Percentiles rank a stretch among this genome's conserved stretches.
phyloP scores from a whole-genome alignment of 1,139 yeast genomes.

The Zygosaccharomyces pseudobailii region DNA sequence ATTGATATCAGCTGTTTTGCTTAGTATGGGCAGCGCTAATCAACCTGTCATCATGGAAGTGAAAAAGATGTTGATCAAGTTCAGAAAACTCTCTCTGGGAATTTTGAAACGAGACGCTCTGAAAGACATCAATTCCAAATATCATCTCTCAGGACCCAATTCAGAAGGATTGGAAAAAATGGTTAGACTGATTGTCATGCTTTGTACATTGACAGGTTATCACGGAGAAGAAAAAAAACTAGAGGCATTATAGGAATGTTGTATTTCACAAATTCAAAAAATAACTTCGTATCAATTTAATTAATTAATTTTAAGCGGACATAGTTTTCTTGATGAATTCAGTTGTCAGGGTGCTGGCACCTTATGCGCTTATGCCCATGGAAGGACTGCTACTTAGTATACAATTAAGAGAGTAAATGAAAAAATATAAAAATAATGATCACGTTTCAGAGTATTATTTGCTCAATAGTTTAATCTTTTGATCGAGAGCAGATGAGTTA shows the following conservation, averaged over 20 bases:
- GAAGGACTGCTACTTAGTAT: not conserved
- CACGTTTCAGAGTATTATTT: conserved; percentile 8
- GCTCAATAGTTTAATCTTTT: conserved; percentile 43
- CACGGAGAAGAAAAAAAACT: conserved; percentile 24
- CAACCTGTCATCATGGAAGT: conserved; percentile 56
- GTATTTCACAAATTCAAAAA: too few species aligned
- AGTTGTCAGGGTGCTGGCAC: too few species aligned
- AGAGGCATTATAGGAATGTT: not conserved
- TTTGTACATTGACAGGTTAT: conserved; percentile 50
- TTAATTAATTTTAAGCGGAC: too few species aligned
- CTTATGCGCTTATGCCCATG: not conserved
- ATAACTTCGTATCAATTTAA: too few species aligned
- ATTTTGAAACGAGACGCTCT: conserved; percentile 64
- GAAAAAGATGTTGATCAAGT: conserved; percentile 47
- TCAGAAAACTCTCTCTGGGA: conserved; percentile 56
- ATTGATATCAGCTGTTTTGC: conserved; percentile 57
- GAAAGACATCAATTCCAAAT: conserved; percentile 26
- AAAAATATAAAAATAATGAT: not conserved
- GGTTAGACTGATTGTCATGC: conserved; percentile 52
- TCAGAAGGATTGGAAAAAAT: conserved; percentile 43
- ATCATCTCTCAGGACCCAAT: conserved; percentile 22
- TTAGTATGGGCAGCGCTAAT: conserved; percentile 79
- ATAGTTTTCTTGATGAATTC: too few species aligned
- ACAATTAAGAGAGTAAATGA: not conserved
- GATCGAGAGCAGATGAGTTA: conserved; percentile 62